Conservation (phyloP, 805 yeast genomes). For the Scheffersomyces coipomensis region DNA sequence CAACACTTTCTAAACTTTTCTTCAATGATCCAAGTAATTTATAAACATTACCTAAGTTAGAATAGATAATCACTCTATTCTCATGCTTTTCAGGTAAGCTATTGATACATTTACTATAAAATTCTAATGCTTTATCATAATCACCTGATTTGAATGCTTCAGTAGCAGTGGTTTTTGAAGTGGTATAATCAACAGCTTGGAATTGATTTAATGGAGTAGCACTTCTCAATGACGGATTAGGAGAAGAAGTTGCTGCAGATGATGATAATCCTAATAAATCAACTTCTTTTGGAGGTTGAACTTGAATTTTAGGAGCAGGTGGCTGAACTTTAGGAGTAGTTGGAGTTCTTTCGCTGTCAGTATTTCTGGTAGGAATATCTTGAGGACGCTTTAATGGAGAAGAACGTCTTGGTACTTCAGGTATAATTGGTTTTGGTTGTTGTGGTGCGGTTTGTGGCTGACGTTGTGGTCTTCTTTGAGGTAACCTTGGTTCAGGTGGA, state of each 20-base stretch:
- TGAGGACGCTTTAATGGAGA: conserved; percentile 2
- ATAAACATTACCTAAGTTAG: conserved; percentile 59
- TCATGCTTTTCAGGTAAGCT: conserved; percentile 65
- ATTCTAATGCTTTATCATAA: conserved; percentile 60
- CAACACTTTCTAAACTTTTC: conserved; percentile 39
- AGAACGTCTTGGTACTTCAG: too few species aligned
- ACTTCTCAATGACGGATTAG: conserved; percentile 7
- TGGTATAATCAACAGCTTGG: conserved; percentile 43
- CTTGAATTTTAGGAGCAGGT: conserved; percentile 2
- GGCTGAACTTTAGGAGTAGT: background rate
- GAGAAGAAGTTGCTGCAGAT: background rate
- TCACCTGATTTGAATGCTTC: conserved; percentile 79
- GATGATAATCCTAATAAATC: conserved; percentile 27
- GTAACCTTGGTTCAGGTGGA: background rate
- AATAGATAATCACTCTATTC: conserved; percentile 61
- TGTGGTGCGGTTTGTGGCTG: conserved; percentile 6
- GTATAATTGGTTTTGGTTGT: conserved; percentile 10
- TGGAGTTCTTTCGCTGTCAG: background rate
- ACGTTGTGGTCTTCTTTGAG: background rate
- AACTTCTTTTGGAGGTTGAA: conserved; percentile 15
- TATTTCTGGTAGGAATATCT: background rate
- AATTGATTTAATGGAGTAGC: conserved; percentile 32
- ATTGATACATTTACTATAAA: conserved; percentile 50
- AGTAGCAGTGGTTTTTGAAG: conserved; percentile 55
- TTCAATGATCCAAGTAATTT: conserved; percentile 13